phyloP scores from a whole-genome alignment of 306 rosid species.

The Hippophae rhamnoides region DNA sequence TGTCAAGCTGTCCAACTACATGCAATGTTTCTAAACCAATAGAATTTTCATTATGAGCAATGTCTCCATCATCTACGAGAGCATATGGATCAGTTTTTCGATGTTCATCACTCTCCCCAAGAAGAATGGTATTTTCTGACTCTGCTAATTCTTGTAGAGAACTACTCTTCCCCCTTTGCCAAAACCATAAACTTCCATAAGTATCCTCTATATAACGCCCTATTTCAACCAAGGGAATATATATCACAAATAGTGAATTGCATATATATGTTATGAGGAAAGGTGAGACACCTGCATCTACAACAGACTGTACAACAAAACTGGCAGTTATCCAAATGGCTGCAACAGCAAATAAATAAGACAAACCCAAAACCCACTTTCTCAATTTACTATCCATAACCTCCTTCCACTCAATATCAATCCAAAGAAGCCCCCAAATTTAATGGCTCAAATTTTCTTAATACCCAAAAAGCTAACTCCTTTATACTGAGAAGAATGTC shows the following conservation, averaged over 20 bases:
- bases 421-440: constrained; percentile 9
- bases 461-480: constrained; percentile 13
- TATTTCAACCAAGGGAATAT: constrained; percentile 76
- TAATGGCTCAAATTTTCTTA: constrained; percentile 4
- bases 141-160: constrained; percentile 27
- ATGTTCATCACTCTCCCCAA: constrained; percentile 26
- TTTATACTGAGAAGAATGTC: constrained; percentile 1
- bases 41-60: constrained; percentile 15
- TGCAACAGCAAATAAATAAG: constrained; percentile 70
- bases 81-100: constrained; percentile 20
- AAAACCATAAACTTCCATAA: constrained; percentile 42
- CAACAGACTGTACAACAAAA: constrained; percentile 92
- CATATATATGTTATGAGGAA: constrained; percentile 83
- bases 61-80: constrained; percentile 29
- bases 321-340: constrained; percentile 98
- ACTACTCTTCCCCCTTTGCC: constrained; percentile 35
- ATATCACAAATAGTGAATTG: constrained; percentile 81
- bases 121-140: constrained; percentile 65
- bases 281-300: constrained; percentile 85
- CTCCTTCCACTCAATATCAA: constrained; percentile 14
- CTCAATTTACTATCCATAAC: constrained; percentile 44
- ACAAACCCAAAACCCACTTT: constrained; percentile 78
- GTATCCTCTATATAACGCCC: constrained; percentile 67
- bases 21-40: constrained; percentile 10
- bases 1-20: constrained; percentile 9